phyloP scores from a whole-genome alignment of 208 protist species.

The Wallacemonas sp. region DNA sequence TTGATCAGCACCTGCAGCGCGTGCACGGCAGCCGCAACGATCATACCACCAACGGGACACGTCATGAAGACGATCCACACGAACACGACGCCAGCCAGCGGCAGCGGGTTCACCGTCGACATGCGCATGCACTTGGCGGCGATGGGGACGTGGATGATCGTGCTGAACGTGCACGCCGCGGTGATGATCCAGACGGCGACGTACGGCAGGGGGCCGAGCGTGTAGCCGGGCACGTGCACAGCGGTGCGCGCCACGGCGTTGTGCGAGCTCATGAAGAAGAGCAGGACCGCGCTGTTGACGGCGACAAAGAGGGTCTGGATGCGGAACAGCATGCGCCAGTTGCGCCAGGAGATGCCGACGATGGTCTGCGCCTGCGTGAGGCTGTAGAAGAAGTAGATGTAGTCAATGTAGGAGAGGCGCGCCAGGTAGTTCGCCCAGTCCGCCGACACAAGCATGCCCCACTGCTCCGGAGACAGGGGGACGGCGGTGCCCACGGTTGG shows the following conservation, averaged over 20 bases:
- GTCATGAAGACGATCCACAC: conserved; percentile 59
- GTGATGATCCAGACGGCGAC: conserved; percentile 84
- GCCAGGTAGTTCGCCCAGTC: conserved; percentile 19
- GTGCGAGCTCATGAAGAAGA: conserved; percentile 53
- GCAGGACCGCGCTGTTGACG: conserved; percentile 54
- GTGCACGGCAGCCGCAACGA: conserved; percentile 57
- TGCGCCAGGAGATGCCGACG: conserved; percentile 35
- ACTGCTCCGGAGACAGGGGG: conserved; percentile 23
- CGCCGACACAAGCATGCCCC: conserved; percentile 22
- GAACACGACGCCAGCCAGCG: conserved; percentile 63
- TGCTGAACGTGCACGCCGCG: conserved; percentile 64
- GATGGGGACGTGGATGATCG: conserved; percentile 82
- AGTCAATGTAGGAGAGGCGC: conserved; percentile 38
- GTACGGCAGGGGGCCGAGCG: conserved; percentile 73
- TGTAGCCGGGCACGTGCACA: conserved; percentile 43
- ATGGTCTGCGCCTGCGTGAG: conserved; percentile 62
- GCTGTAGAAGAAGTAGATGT: conserved; percentile 64
- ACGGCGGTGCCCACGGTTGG: conserved; percentile 45
- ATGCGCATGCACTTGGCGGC: conserved; percentile 60
- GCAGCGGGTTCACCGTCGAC: conserved; percentile 19
- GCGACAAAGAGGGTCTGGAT: conserved; percentile 58
- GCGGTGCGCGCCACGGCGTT: conserved; percentile 22
- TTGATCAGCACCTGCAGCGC: conserved; percentile 64
- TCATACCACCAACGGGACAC: conserved; percentile 48
- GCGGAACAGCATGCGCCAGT: conserved; percentile 67